A percentile compares a stretch with the other conserved stretches of the same genome.
phyloP scores from a whole-genome alignment of 75 land plant genomes.

The Pinus albicaulis region DNA sequence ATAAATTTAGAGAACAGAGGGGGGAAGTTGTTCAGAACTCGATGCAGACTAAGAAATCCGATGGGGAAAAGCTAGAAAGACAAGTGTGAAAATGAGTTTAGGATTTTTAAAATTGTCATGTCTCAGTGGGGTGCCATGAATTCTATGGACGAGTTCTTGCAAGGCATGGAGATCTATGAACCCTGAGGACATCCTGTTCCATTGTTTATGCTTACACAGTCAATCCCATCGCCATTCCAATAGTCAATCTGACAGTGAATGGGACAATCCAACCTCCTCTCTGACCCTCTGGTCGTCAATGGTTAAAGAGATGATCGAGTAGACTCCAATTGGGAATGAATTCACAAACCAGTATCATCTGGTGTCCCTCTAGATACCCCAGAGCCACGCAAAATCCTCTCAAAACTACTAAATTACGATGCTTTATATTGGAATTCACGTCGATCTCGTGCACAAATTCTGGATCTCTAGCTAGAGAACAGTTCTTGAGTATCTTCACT shows the following conservation, averaged over 20 bases:
- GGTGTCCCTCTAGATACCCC: slow-evolving; percentile 57
- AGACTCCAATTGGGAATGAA: slow-evolving; percentile 76
- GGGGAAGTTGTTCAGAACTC: neutral
- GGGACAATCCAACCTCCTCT: slow-evolving; percentile 61
- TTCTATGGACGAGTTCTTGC: neutral
- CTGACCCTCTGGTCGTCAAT: neutral
- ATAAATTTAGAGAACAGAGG: neutral
- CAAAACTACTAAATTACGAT: slow-evolving; percentile 69
- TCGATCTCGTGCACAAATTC: slow-evolving; percentile 79
- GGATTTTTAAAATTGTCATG: neutral
- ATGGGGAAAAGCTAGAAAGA: neutral
- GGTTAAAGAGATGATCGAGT: slow-evolving; percentile 71
- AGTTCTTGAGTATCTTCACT: slow-evolving; percentile 85
- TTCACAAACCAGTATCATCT: slow-evolving; percentile 84
- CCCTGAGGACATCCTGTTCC: slow-evolving; percentile 21
- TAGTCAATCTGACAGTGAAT: slow-evolving; percentile 63
- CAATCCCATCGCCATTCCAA: slow-evolving; percentile 74
- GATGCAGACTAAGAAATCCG: neutral
- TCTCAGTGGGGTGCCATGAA: neutral
- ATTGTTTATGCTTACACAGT: slow-evolving; percentile 12
- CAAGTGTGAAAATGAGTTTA: neutral
- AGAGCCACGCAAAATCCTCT: slow-evolving; percentile 74
- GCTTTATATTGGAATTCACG: slow-evolving; percentile 73
- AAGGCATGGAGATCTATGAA: neutral
- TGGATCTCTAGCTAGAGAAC: slow-evolving; percentile 67